These are phyloP conservation scores for Petunia hybrid DNA, from an alignment of 305 asterid genomes.

Conservation along the genomic window DNA sequence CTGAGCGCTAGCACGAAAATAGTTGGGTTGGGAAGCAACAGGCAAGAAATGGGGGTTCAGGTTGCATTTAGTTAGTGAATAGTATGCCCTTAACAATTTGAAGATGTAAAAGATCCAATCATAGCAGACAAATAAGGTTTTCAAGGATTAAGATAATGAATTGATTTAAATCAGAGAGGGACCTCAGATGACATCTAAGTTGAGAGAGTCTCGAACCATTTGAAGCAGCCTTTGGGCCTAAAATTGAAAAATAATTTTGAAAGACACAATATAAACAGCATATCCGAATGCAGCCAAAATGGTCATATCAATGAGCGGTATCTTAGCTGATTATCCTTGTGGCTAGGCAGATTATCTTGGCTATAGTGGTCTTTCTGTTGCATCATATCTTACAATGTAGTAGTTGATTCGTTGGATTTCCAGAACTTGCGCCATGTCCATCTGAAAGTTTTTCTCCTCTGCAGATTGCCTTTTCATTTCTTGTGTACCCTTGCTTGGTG, in stretches of 20 bases:
- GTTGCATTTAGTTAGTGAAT: slow-evolving; percentile 21
- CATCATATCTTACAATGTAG: neutral
- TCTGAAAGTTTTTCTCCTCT: slow-evolving; percentile 35
- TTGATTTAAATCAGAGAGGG: slow-evolving; percentile 13
- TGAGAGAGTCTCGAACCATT: neutral
- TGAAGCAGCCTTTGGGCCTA: slow-evolving; percentile 15
- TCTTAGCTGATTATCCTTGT: slow-evolving; percentile 12
- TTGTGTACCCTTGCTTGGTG: slow-evolving; percentile 91
- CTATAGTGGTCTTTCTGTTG: neutral
- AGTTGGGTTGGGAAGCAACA: slow-evolving; percentile 13
- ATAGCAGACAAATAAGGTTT: slow-evolving; percentile 9
- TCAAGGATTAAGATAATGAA: slow-evolving; percentile 1
- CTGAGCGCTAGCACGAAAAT: neutral
- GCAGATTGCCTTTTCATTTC: slow-evolving; percentile 85
- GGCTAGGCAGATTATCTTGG: neutral
- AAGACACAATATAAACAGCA: neutral
- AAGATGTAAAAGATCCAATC: slow-evolving; percentile 22
- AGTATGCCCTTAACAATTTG: neutral
- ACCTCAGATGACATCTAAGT: slow-evolving; percentile 2
- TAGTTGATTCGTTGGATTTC: neutral
- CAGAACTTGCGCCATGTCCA: slow-evolving; percentile 23
- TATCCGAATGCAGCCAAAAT: neutral
- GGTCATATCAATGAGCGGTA: neutral
- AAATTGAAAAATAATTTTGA: neutral
- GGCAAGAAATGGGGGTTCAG: neutral